phyloP scores from a whole-genome alignment of 495 filamentous ascomycete species.

The Penicillium soppii region DNA sequence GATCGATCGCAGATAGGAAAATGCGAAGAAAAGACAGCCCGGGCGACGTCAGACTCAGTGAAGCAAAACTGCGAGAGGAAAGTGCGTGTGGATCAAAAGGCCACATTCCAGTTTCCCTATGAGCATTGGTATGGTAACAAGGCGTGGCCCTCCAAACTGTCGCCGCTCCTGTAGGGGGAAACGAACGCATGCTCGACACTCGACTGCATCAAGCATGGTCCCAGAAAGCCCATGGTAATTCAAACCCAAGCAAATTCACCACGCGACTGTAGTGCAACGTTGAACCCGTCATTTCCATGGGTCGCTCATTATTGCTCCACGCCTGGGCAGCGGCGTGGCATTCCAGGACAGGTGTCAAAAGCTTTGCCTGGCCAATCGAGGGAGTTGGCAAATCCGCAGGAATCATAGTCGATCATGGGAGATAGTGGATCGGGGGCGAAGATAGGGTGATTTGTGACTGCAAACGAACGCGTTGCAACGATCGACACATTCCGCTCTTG shows the following conservation, averaged over 20 bases:
- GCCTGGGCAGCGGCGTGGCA: slow-evolving; percentile 13
- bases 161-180: slow-evolving; percentile 2
- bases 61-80: background rate
- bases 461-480: slow-evolving; percentile 20
- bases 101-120: slow-evolving; percentile 22
- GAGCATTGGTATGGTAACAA: slow-evolving; percentile 31
- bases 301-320: slow-evolving; percentile 8
- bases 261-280: slow-evolving; percentile 9
- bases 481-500: slow-evolving; percentile 21
- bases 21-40: background rate
- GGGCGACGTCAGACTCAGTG: slow-evolving; percentile 2
- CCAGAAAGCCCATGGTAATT: background rate
- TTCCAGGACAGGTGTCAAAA: slow-evolving; percentile 23
- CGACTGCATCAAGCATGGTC: slow-evolving; percentile 9
- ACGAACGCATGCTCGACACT: background rate
- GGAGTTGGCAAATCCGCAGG: slow-evolving; percentile 6
- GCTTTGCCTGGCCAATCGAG: slow-evolving; percentile 1
- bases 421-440: background rate
- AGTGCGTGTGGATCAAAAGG: slow-evolving; percentile 9
- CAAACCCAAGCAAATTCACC: background rate
- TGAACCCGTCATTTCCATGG: slow-evolving; percentile 16
- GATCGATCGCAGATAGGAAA: background rate
- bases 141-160: slow-evolving; percentile 14
- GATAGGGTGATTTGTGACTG: slow-evolving; percentile 5
- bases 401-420: background rate